These are phyloP conservation scores for Leucocoprinus leucothites DNA, from an alignment of 768 basidiomycete species.

Conservation along the genomic window DNA sequence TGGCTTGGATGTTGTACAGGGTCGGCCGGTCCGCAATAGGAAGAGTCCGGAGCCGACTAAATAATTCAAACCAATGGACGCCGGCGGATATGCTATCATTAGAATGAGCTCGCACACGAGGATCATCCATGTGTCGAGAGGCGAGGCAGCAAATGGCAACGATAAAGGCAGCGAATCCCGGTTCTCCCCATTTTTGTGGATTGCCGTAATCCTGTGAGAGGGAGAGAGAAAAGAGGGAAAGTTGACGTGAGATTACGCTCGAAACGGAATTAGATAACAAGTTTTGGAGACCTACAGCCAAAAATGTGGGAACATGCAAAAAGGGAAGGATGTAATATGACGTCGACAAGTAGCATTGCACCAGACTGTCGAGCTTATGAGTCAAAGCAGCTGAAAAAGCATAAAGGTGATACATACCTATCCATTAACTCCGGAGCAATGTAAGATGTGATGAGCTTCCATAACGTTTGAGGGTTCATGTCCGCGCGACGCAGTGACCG, in stretches of 20 bases:
- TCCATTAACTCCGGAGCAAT: slow-evolving; percentile 93
- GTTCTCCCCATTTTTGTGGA: slow-evolving; percentile 93
- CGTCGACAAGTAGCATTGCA: slow-evolving; percentile 85
- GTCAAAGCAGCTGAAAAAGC: slow-evolving; percentile 14
- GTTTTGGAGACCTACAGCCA: slow-evolving; percentile 57
- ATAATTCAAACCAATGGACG: slow-evolving; percentile 89
- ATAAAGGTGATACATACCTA: slow-evolving; percentile 46
- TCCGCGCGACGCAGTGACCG: slow-evolving; percentile 71
- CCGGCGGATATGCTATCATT: slow-evolving; percentile 85
- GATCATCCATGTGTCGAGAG: slow-evolving; percentile 90
- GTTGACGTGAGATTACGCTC: slow-evolving; percentile 6
- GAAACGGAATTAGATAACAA: slow-evolving; percentile 2
- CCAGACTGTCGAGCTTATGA: slow-evolving; percentile 45
- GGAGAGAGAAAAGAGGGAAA: slow-evolving; percentile 1
- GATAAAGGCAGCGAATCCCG: slow-evolving; percentile 91
- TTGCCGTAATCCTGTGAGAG: slow-evolving; percentile 79
- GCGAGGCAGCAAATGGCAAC: slow-evolving; percentile 91
- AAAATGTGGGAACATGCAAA: slow-evolving; percentile 86
- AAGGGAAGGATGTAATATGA: slow-evolving; percentile 93
- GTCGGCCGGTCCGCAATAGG: slow-evolving; percentile 88
- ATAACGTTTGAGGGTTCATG: slow-evolving; percentile 82
- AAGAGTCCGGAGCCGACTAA: slow-evolving; percentile 81
- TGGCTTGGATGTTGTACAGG: slow-evolving; percentile 87
- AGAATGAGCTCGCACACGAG: slow-evolving; percentile 80
- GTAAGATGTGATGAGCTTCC: slow-evolving; percentile 83